Conservation (phyloP, 768 basidiomycete genomes). For the Suillus americanus region DNA sequence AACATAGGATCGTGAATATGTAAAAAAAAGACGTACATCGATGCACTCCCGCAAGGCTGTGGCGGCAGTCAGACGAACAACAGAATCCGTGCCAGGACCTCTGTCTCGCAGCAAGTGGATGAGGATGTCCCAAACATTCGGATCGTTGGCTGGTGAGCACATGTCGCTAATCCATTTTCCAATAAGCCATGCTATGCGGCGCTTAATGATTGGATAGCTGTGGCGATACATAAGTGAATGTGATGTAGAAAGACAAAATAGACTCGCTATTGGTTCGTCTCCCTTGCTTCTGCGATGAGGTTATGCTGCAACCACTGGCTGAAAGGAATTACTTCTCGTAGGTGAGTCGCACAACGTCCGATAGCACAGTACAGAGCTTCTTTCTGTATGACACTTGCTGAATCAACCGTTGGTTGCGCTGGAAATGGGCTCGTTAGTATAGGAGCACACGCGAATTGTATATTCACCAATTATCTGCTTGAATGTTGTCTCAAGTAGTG, state of each 20-base stretch:
- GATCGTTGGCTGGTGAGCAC: conserved; percentile 56
- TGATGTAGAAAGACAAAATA: not conserved
- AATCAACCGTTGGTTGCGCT: conserved; percentile 50
- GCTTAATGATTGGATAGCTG: conserved; percentile 89
- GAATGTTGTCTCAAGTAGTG: conserved; percentile 61
- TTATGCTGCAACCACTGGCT: conserved; percentile 65
- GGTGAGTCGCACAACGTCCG: conserved; percentile 71
- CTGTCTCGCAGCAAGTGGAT: conserved; percentile 72
- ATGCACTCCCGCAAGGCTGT: conserved; percentile 78
- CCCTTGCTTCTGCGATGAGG: conserved; percentile 57
- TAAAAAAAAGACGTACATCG: conserved; percentile 57
- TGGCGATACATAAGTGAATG: conserved; percentile 10
- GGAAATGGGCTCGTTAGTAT: not conserved
- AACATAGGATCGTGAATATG: conserved; percentile 3
- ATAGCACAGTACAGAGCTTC: conserved; percentile 89
- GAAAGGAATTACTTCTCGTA: conserved; percentile 67
- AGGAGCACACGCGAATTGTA: not conserved
- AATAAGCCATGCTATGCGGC: conserved; percentile 93
- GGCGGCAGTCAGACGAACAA: conserved; percentile 85
- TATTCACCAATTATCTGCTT: conserved; percentile 58
- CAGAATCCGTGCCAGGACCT: conserved; percentile 71
- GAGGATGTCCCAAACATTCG: conserved; percentile 77
- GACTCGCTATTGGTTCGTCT: conserved; percentile 57
- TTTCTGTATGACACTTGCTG: conserved; percentile 68
- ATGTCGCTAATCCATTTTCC: conserved; percentile 84